Conservation (phyloP, 306 rosid species). For the Psophocarpus tetragonolobus region DNA sequence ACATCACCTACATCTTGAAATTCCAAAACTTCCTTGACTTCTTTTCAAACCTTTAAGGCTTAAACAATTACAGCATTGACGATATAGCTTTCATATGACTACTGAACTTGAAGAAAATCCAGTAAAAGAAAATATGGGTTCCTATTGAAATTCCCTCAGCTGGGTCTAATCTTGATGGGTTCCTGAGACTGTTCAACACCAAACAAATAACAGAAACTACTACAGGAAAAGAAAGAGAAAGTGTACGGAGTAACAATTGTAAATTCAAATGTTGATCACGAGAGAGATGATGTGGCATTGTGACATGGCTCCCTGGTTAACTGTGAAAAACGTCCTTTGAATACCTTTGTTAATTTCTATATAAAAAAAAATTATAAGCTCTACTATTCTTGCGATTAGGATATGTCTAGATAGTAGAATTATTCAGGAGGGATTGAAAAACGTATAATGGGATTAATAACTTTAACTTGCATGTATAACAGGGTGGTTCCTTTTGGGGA, state of each 20-base stretch:
- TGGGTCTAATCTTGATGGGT: background rate
- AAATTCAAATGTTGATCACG: background rate
- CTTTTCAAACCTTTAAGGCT: constrained; percentile 3
- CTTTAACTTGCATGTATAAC: too few relatives aligned
- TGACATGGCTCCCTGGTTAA: background rate
- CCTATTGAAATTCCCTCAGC: background rate
- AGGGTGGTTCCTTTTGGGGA: too few relatives aligned
- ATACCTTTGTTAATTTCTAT: background rate
- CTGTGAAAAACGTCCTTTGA: background rate
- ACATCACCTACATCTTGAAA: constrained; percentile 32
- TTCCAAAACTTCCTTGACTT: constrained; percentile 24
- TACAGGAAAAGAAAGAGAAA: background rate
- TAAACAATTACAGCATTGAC: background rate
- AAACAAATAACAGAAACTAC: background rate
- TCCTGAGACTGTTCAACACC: background rate
- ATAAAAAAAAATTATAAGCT: background rate
- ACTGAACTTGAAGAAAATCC: background rate
- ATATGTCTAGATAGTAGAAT: background rate
- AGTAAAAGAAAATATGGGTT: background rate
- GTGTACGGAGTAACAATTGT: background rate
- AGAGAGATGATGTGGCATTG: background rate
- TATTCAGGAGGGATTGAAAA: background rate
- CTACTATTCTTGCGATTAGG: background rate
- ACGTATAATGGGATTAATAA: background rate
- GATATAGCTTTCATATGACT: constrained; percentile 8